Evolutionary conservation across 2,329 filamentous ascomycete genomes (phyloP), one percentile per base, ranked within the genome.

Genomic region (Chrysosporium queenslandicum): DNA sequence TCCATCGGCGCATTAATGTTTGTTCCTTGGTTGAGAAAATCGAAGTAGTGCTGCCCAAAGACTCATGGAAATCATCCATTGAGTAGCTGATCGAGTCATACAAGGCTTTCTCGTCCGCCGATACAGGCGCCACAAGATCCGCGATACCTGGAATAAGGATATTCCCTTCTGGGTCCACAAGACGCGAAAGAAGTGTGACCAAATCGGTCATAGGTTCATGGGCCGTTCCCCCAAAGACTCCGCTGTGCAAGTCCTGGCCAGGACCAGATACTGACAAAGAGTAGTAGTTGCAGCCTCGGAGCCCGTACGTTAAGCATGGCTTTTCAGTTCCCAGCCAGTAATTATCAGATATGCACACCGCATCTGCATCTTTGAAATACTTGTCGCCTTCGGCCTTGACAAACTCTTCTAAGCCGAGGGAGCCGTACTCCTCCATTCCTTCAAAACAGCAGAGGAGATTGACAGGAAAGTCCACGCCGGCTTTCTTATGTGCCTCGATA

Each of bases 321-420:
- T 96, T 96, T 78, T 97, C 89, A 4, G 92, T 97, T 54, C 92
- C 92, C 37, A 98, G 83, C 92, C 92, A 98, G 82, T 98, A 98
- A 79, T 98, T 98, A 72, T 98, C 92, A 45, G 88, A 95, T 67
- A 98, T 98, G 74, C 92, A 98, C 55, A 97, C 88, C 4, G 90
- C 92, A 60, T 98, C 92, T 32, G 89, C 83, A 63, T 96, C 91
- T 64, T 88, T 88, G 75, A 98, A 98, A 77, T 84, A 97, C 63
- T 87, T 86, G 74, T 94, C 88, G 59, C 86, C 89, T 74, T 98
- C 92, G 43, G 80, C 83, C 60, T 86, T 78, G 71, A 98, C 96
- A 60, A 97, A 86, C 61, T 95, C 91, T 65, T 98, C 92, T 52
- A 98, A 78, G 34, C 92, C 92, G 68, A 97, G 91, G 0, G 90